Percentiles rank a stretch among this genome's conserved stretches.
These are phyloP conservation scores for Scortechinia acanthostroma DNA, from an alignment of 2,329 filamentous ascomycete genomes.

Conservation along the genomic window DNA sequence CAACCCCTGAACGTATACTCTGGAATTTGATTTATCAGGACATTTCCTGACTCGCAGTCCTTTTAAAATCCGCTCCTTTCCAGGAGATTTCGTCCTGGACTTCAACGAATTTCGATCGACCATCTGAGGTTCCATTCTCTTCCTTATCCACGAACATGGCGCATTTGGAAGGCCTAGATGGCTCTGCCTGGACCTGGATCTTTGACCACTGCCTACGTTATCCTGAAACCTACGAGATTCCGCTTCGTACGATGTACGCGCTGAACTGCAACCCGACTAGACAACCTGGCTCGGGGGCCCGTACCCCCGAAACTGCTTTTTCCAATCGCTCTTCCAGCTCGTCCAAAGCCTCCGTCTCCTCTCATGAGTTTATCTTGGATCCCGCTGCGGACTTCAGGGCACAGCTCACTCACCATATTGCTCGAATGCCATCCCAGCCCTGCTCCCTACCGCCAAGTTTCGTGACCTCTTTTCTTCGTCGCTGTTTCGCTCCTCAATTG, in stretches of 20 bases:
- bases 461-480: slow-evolving; percentile 51
- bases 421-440: slow-evolving; percentile 49
- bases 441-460: slow-evolving; percentile 54
- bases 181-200: slow-evolving; percentile 38
- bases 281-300: slow-evolving; percentile 13
- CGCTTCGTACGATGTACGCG: slow-evolving; percentile 61
- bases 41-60: no score
- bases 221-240: slow-evolving; percentile 57
- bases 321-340: slow-evolving; percentile 22
- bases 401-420: slow-evolving; percentile 44
- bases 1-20: no score
- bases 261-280: slow-evolving; percentile 49
- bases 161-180: slow-evolving; percentile 13
- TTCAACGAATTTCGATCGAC: no score
- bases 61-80: no score
- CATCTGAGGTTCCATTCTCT: no score
- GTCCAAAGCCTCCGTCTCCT: slow-evolving; percentile 16
- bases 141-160: no score
- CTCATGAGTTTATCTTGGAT: slow-evolving; percentile 11
- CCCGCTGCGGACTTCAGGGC: slow-evolving; percentile 36
- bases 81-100: no score
- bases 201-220: slow-evolving; percentile 53
- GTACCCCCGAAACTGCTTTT: slow-evolving; percentile 20
- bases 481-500: slow-evolving; percentile 46
- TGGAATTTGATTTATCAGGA: no score